These are phyloP conservation scores for Crithidia expoeki DNA, from an alignment of 208 protist species.

Conservation along the genomic window DNA sequence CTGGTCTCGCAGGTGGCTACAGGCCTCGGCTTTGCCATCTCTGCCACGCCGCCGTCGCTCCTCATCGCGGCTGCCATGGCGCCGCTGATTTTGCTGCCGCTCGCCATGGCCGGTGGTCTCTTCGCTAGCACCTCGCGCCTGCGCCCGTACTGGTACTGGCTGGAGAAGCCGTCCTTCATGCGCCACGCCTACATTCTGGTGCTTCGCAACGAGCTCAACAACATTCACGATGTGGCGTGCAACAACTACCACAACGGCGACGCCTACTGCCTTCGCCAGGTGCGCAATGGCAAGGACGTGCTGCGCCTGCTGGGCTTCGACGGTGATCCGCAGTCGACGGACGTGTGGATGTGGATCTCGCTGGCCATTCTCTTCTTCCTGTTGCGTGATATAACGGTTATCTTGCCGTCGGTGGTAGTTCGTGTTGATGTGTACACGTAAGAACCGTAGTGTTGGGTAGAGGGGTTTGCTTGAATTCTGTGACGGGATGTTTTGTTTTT, in stretches of 20 bases:
- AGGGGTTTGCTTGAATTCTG: too few species aligned
- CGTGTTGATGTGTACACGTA: too few species aligned
- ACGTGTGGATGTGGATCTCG: conserved; percentile 71
- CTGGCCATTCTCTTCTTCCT: conserved; percentile 57
- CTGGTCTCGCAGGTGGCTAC: conserved; percentile 57
- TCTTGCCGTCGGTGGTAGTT: conserved; percentile 28
- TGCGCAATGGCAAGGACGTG: conserved; percentile 57
- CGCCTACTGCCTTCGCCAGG: conserved; percentile 52
- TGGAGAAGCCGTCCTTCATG: conserved; percentile 79
- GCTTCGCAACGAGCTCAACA: conserved; percentile 67
- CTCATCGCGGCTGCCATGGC: conserved; percentile 50
- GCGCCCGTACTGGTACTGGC: conserved; percentile 78
- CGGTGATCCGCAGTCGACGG: conserved; percentile 41
- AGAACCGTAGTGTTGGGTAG: background rate
- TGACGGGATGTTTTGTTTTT: too few species aligned
- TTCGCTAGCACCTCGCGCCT: conserved; percentile 72
- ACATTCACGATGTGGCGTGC: conserved; percentile 20
- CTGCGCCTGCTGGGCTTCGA: conserved; percentile 62
- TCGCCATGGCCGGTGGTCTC: conserved; percentile 66
- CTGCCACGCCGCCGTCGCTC: conserved; percentile 42
- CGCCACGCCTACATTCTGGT: conserved; percentile 71
- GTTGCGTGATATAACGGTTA: conserved; percentile 49
- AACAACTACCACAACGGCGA: conserved; percentile 45
- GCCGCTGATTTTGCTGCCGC: conserved; percentile 67
- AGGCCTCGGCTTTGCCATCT: conserved; percentile 61